Percentiles rank a stretch among this genome's conserved stretches.
These are phyloP conservation scores for Penicillium frequentans DNA, from an alignment of 2,329 filamentous ascomycete species.

Conservation along the genomic window DNA sequence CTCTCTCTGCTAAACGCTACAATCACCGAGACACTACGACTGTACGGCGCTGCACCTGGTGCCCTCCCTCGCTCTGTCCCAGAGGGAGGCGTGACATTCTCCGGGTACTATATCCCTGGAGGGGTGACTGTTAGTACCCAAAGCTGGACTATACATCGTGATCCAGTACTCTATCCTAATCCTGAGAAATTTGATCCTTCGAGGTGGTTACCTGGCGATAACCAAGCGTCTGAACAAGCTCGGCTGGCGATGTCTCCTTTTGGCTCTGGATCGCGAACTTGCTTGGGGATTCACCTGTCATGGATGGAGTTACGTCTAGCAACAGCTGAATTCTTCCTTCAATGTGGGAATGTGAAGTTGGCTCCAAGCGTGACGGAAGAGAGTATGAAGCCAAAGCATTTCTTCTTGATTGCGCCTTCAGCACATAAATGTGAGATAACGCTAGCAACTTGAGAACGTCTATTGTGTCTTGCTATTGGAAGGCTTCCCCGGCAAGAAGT, in stretches of 20 bases:
- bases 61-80: neutral
- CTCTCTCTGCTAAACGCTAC: neutral
- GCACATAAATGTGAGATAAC: conserved; percentile 4
- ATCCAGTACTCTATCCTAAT: conserved; percentile 49
- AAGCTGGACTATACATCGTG: conserved; percentile 51
- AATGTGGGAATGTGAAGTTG: neutral
- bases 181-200: conserved; percentile 52
- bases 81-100: neutral
- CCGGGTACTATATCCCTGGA: neutral
- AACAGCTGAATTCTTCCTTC: conserved; percentile 49
- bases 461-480: too few species aligned
- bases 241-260: conserved; percentile 56
- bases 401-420: neutral
- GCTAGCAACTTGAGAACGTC: conserved; percentile 6
- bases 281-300: conserved; percentile 67
- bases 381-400: neutral
- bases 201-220: conserved; percentile 50
- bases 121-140: conserved; percentile 42
- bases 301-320: conserved; percentile 55
- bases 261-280: conserved; percentile 63
- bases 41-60: neutral
- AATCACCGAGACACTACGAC: neutral
- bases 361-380: neutral
- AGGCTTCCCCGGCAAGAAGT: too few species aligned
- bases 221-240: conserved; percentile 41